Conservation (phyloP, 2,329 filamentous ascomycete species). For the Penicillium glabrum region DNA sequence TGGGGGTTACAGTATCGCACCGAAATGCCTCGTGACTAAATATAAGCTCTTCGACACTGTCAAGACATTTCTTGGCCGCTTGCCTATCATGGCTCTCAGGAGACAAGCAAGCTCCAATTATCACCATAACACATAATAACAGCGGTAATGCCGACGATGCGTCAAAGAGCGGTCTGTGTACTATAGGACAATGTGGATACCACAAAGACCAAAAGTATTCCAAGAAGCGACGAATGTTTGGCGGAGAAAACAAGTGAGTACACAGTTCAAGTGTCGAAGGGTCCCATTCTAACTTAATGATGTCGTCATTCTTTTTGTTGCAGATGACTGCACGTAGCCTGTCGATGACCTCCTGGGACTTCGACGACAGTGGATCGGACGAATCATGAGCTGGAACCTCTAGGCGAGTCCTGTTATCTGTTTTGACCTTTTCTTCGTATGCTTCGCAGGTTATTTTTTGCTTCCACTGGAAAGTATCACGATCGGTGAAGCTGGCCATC, state of each 20-base stretch:
- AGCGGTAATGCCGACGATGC: conserved; percentile 7
- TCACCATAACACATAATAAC: conserved; percentile 27
- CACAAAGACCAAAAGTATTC: conserved; percentile 30
- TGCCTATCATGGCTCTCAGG: conserved; percentile 12
- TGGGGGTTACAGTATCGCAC: neutral
- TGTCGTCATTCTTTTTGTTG: conserved; percentile 6
- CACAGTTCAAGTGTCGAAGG: conserved; percentile 4
- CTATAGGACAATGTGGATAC: conserved; percentile 32
- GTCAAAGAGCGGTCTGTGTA: conserved; percentile 28
- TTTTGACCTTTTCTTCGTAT: neutral
- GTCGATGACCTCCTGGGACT: conserved; percentile 11
- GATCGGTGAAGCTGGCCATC: conserved; percentile 22
- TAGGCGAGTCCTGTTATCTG: neutral
- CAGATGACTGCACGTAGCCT: conserved; percentile 6
- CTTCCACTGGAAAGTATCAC: conserved; percentile 13
- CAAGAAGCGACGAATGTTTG: conserved; percentile 22
- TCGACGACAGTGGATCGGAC: neutral
- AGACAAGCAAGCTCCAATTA: conserved; percentile 30
- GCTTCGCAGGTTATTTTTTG: conserved; percentile 17
- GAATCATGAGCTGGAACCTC: neutral
- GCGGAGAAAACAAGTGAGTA: conserved; percentile 20
- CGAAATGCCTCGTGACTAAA: conserved; percentile 17
- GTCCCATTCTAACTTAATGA: conserved; percentile 18
- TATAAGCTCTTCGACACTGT: conserved; percentile 21
- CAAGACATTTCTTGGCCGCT: conserved; percentile 19